phyloP scores from a whole-genome alignment of 306 rosid genomes.

The Herpetospermum pedunculosum region DNA sequence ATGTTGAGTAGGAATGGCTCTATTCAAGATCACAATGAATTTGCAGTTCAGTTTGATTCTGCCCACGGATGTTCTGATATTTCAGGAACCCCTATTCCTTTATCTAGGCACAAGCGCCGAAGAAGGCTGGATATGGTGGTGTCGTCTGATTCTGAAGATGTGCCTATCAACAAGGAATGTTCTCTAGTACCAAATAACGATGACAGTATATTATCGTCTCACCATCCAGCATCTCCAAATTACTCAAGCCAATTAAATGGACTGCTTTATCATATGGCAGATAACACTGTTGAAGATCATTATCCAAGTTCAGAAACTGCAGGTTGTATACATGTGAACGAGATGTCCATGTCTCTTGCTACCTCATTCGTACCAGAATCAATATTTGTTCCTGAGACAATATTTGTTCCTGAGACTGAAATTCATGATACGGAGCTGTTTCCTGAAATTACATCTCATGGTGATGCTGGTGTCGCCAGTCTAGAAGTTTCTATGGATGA shows the following conservation, averaged over 20 bases:
- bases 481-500: slow-evolving; percentile 27
- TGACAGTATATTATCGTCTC: slow-evolving; percentile 16
- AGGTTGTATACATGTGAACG: slow-evolving; percentile 21
- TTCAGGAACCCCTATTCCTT: slow-evolving; percentile 28
- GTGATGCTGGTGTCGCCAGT: slow-evolving; percentile 19
- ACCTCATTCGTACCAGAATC: slow-evolving; percentile 53
- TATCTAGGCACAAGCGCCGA: slow-evolving; percentile 22
- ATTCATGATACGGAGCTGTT: slow-evolving; percentile 25
- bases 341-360: slow-evolving; percentile 30
- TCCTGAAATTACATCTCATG: slow-evolving; percentile 28
- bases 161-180: slow-evolving; percentile 17
- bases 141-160: slow-evolving; percentile 62
- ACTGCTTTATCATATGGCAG: slow-evolving; percentile 10
- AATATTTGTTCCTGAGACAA: slow-evolving; percentile 46
- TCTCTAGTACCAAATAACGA: slow-evolving; percentile 16
- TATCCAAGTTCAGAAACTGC: slow-evolving; percentile 25
- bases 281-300: neutral
- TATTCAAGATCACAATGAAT: slow-evolving; percentile 27
- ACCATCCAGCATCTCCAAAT: slow-evolving; percentile 18
- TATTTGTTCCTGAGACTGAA: slow-evolving; percentile 49
- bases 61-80: slow-evolving; percentile 31
- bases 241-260: slow-evolving; percentile 15
- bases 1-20: slow-evolving; percentile 53
- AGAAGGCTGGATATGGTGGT: slow-evolving; percentile 34
- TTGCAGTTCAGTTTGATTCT: slow-evolving; percentile 30